Evolutionary conservation across 2,329 filamentous ascomycete species (phyloP).

Genomic region (Talaromyces sp.): DNA sequence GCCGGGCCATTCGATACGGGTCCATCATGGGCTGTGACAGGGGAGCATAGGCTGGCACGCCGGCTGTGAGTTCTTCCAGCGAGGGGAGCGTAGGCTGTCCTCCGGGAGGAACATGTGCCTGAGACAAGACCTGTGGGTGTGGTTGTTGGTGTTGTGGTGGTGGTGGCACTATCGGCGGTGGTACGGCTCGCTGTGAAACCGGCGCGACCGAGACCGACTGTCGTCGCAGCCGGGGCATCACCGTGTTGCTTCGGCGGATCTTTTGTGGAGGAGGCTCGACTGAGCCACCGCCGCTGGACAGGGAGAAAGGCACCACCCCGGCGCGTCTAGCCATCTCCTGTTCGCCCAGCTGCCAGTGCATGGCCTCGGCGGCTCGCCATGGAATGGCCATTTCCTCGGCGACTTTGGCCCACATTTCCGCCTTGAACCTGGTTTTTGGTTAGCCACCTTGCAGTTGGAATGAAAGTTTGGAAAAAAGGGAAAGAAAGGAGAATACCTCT

Average conservation of each 20-base stretch:
- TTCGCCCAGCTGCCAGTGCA: constrained; percentile 97
- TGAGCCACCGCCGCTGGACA: constrained; percentile 49
- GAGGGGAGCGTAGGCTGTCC: constrained; percentile 31
- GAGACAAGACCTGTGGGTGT: constrained; percentile 13
- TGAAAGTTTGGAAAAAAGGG: not conserved
- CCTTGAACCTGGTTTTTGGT: constrained; percentile 68
- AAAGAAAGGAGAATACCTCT: constrained; percentile 61
- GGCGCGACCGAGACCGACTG: constrained; percentile 20
- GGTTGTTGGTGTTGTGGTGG: not conserved
- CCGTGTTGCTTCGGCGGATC: constrained; percentile 31
- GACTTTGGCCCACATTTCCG: constrained; percentile 96
- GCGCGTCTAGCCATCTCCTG: constrained; percentile 89
- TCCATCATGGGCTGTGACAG: constrained; percentile 28
- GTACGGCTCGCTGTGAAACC: constrained; percentile 6
- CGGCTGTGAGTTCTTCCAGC: constrained; percentile 42
- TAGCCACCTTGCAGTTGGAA: constrained; percentile 2
- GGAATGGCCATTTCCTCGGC: constrained; percentile 92
- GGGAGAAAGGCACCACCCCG: constrained; percentile 78
- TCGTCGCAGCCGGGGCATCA: constrained; percentile 33
- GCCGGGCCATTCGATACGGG: constrained; percentile 27
- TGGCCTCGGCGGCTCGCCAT: constrained; percentile 91
- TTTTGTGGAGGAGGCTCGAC: constrained; percentile 40
- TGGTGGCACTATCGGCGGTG: not conserved
- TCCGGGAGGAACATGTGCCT: constrained; percentile 28
- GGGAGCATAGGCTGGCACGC: constrained; percentile 39